phyloP scores from a whole-genome alignment of 495 filamentous ascomycete species.

The Thozetella sp. region DNA sequence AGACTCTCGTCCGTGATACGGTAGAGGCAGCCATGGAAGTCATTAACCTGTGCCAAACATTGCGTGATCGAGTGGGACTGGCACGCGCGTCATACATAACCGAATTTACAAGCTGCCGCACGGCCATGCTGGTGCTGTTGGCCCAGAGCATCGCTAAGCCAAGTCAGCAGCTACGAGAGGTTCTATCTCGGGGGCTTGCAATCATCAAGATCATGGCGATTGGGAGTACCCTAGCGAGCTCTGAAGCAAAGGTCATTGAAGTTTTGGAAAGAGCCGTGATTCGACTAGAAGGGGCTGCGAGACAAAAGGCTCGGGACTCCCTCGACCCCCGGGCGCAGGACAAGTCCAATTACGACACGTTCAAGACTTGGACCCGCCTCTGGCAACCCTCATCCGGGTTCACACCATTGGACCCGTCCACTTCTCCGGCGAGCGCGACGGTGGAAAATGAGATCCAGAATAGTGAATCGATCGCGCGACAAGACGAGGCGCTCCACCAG shows the following conservation, averaged over 20 bases:
- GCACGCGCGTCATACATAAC: background rate
- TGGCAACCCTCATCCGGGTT: background rate
- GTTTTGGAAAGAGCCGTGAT: background rate
- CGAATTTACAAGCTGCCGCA: background rate
- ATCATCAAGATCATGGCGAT: background rate
- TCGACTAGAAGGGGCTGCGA: background rate
- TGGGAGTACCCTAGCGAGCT: background rate
- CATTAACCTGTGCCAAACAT: background rate
- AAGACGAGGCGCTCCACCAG: background rate
- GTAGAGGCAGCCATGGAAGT: background rate
- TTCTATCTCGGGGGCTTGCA: background rate
- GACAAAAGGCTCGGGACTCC: background rate
- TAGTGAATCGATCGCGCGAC: background rate
- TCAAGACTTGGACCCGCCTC: background rate
- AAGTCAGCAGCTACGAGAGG: background rate
- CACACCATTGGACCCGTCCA: background rate
- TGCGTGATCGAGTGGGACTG: background rate
- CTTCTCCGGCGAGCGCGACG: background rate
- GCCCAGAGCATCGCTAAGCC: background rate
- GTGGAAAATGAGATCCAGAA: background rate
- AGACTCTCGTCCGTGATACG: background rate
- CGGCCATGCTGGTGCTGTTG: background rate
- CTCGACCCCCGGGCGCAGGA: background rate
- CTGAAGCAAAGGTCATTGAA: background rate
- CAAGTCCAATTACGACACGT: background rate